Base-by-base conservation (phyloP, 2,329 filamentous ascomycete species). In the Dactylellina cionopaga region DNA sequence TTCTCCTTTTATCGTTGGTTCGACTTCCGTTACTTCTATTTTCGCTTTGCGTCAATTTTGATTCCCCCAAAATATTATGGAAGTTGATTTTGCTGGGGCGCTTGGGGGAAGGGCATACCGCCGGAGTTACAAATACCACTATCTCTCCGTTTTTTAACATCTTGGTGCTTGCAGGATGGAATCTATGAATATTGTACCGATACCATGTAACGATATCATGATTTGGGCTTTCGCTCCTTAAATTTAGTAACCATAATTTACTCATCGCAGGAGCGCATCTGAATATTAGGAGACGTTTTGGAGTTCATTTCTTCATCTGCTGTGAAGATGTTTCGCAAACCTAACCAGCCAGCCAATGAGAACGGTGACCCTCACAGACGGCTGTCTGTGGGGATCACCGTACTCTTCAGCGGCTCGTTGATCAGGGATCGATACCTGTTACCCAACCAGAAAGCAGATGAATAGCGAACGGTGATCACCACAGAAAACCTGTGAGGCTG, bases 361-460 rank as follows among this genome's bases (percentile, higher is more conserved):
- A 58, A 71, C 66, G 66, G 58, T 64, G 66, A 71, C 51, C 66
- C 49, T 44, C 66, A 64, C 66, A 71, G 66, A 71, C 66, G 41
- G 43, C 49, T 52, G 66, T 71, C 66, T 71, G 66, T 71, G 66
- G 58, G 66, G 66, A 71, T 71, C 66, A 71, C 66, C 66, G 66
- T 71, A 71, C 41, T 64, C 66, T 58, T 71, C 66, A 39, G 58
- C 25, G 46, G 66, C 37, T 71, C 66, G 66, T 58, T 52, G 51
- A 71, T 44, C 10, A 15, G 24, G 46, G 31, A 31, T 22, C 15
- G 35, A 44, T 35, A 41, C 29, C 31, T 22, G 17, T 41, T 43
- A 59, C 54, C 66, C 35, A 71, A 63, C 66, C 66, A 71, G 66
- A 46, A 29, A 71, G 24, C 66, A 71, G 51, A 71, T 58, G 66